Conservation (phyloP, 2,329 filamentous ascomycete genomes). For the Hypocreales sp. region DNA sequence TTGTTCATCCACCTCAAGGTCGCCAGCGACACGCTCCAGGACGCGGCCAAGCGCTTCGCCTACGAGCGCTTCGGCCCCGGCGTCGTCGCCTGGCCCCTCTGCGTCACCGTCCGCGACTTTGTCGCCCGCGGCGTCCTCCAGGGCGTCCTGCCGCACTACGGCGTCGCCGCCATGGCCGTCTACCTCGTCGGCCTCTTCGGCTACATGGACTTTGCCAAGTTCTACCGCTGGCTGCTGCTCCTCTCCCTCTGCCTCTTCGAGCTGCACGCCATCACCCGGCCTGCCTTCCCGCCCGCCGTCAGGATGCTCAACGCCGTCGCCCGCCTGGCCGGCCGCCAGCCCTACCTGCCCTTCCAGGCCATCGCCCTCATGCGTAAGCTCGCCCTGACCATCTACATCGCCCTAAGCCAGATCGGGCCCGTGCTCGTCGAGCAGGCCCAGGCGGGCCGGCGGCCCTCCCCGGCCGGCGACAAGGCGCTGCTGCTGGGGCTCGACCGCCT, state of each 20-base stretch:
- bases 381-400: conserved; percentile 67
- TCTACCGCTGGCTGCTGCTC: conserved; percentile 48
- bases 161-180: conserved; percentile 37
- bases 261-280: conserved; percentile 38
- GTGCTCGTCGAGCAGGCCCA: conserved; percentile 32
- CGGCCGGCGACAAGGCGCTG: conserved; percentile 30
- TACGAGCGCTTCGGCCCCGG: conserved; percentile 80
- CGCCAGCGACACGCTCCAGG: conserved; percentile 68
- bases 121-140: conserved; percentile 49
- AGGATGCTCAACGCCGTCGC: conserved; percentile 29
- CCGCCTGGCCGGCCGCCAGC: conserved; percentile 28
- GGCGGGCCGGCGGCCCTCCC: conserved; percentile 10
- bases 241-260: conserved; percentile 39
- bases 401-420: conserved; percentile 66
- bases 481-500: conserved; percentile 53
- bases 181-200: conserved; percentile 48
- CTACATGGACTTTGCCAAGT: conserved; percentile 51
- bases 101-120: conserved; percentile 57
- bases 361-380: conserved; percentile 61
- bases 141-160: conserved; percentile 45
- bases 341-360: conserved; percentile 75
- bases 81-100: conserved; percentile 49
- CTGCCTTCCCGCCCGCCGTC: conserved; percentile 30
- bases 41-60: conserved; percentile 64
- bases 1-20: conserved; percentile 72